Percentiles rank a stretch among this genome's conserved stretches.
Conservation (phyloP, 495 filamentous ascomycete genomes). For the Podospora pseudocomata region DNA sequence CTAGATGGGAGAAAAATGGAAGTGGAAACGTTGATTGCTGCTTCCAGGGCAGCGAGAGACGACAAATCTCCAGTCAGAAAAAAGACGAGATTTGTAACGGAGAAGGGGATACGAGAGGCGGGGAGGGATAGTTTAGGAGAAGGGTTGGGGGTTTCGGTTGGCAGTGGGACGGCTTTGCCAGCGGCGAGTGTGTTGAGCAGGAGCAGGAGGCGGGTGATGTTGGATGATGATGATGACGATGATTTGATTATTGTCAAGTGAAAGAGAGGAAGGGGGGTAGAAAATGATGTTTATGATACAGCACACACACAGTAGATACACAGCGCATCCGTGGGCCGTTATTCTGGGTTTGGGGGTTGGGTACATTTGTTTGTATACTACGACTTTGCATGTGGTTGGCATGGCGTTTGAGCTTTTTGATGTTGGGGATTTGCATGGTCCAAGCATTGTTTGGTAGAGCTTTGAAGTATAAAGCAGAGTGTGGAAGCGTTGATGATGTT, state of each 20-base stretch:
- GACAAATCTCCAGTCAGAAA: conserved; percentile 55
- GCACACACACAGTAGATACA: background rate
- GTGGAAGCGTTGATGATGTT: background rate
- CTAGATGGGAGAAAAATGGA: conserved; percentile 14
- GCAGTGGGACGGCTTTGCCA: background rate
- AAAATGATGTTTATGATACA: background rate
- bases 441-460: background rate
- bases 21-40: background rate
- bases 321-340: background rate
- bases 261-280: background rate
- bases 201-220: conserved; percentile 17
- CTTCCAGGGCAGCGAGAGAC: conserved; percentile 13
- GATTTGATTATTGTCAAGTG: conserved; percentile 32
- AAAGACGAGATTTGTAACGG: conserved; percentile 79
- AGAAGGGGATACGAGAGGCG: conserved; percentile 71
- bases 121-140: conserved; percentile 70
- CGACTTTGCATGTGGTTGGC: background rate
- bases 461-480: background rate
- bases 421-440: too few relatives aligned
- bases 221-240: conserved; percentile 29
- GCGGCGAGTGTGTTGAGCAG: background rate
- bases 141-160: conserved; percentile 17
- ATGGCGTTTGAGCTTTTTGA: background rate
- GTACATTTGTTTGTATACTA: background rate
- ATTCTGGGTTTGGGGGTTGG: background rate